A percentile compares a stretch with the other conserved stretches of the same genome.
Conservation (phyloP, 2,329 filamentous ascomycete species). For the Pseudomassariella vexata region DNA sequence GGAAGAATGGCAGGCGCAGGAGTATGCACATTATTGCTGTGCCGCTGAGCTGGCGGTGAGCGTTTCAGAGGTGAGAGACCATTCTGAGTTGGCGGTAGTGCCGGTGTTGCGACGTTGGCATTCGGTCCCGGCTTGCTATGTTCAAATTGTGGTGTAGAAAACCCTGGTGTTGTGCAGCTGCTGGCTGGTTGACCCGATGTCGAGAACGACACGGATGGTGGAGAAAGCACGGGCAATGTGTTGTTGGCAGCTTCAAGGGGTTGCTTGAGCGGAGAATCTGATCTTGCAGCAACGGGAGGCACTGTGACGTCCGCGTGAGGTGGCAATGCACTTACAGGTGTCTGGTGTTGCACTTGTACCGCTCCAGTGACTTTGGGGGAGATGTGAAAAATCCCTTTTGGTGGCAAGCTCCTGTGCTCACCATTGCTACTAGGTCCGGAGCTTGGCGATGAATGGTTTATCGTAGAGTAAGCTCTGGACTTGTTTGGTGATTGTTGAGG, state of each 20-base stretch:
- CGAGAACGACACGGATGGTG: constrained; percentile 18
- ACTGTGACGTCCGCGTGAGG: constrained; percentile 14
- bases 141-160: constrained; percentile 28
- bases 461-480: constrained; percentile 31
- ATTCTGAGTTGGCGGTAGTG: constrained; percentile 36
- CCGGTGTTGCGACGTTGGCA: constrained; percentile 27
- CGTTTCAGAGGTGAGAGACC: constrained; percentile 49
- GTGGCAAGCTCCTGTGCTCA: constrained; percentile 16
- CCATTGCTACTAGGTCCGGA: constrained; percentile 10
- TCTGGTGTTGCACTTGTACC: constrained; percentile 5
- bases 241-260: constrained; percentile 16
- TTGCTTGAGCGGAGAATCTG: constrained; percentile 21
- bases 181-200: constrained; percentile 15
- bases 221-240: constrained; percentile 17
- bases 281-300: constrained; percentile 14
- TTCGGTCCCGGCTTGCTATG: constrained; percentile 16
- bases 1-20: constrained; percentile 44
- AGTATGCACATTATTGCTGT: constrained; percentile 19
- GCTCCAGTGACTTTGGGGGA: constrained; percentile 18
- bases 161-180: constrained; percentile 11
- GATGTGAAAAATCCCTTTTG: constrained; percentile 25
- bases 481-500: constrained; percentile 34
- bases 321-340: constrained; percentile 13
- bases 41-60: constrained; percentile 33
- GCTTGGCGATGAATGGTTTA: constrained; percentile 25